These are phyloP conservation scores for Leptographium lundbergii DNA, from an alignment of 2,329 filamentous ascomycete species.

Conservation along the genomic window DNA sequence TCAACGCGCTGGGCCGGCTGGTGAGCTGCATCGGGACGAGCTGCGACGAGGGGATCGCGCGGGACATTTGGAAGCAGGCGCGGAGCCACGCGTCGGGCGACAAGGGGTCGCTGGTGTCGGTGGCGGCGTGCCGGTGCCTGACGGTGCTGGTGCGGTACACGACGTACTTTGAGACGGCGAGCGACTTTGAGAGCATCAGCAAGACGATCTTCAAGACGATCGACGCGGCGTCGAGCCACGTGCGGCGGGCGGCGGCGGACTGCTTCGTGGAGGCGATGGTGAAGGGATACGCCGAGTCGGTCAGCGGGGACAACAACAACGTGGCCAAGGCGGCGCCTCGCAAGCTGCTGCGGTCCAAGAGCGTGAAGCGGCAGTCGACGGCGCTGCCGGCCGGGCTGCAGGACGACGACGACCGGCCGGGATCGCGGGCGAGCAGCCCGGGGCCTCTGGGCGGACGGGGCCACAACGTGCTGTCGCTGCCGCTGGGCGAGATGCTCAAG, in stretches of 20 bases:
- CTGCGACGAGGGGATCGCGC: slow-evolving; percentile 72
- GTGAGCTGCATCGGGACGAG: slow-evolving; percentile 61
- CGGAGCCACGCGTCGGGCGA: slow-evolving; percentile 65
- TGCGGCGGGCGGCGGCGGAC: slow-evolving; percentile 76
- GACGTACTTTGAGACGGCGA: slow-evolving; percentile 72
- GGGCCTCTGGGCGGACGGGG: slow-evolving; percentile 36
- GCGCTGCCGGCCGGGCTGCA: slow-evolving; percentile 43
- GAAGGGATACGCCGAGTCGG: slow-evolving; percentile 60
- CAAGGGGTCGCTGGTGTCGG: slow-evolving; percentile 71
- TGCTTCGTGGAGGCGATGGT: slow-evolving; percentile 75
- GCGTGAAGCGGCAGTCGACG: slow-evolving; percentile 44
- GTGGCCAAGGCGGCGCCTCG: slow-evolving; percentile 32
- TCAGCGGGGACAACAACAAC: slow-evolving; percentile 20
- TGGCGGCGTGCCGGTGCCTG: slow-evolving; percentile 67
- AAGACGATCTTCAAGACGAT: slow-evolving; percentile 73
- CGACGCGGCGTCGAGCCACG: slow-evolving; percentile 61
- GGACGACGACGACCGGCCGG: slow-evolving; percentile 42
- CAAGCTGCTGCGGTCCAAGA: slow-evolving; percentile 57
- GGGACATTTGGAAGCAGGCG: slow-evolving; percentile 87
- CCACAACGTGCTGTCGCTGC: slow-evolving; percentile 55
- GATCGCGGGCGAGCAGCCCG: slow-evolving; percentile 57
- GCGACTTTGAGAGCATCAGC: slow-evolving; percentile 83
- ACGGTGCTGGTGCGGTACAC: slow-evolving; percentile 61
- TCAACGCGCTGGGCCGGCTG: slow-evolving; percentile 64
- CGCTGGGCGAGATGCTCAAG: slow-evolving; percentile 64